A percentile compares a stretch with the other conserved stretches of the same genome.
phyloP scores from a whole-genome alignment of 2,329 filamentous ascomycete species.

The Aspergillus tubingensis region DNA sequence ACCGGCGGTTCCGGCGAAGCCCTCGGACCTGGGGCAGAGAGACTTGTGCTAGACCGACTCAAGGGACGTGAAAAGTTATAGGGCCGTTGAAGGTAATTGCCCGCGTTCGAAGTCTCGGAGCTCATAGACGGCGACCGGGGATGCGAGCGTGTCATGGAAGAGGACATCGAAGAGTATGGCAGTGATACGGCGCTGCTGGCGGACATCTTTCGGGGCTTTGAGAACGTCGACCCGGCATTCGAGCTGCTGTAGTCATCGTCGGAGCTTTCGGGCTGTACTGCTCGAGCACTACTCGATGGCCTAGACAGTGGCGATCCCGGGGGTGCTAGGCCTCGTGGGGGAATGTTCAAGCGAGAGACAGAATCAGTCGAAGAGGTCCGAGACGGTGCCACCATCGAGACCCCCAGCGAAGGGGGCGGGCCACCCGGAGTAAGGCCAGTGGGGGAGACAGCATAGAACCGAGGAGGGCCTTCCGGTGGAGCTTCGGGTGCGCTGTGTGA shows the following conservation, averaged over 20 bases:
- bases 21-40: slow-evolving; percentile 36
- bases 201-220: slow-evolving; percentile 75
- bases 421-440: slow-evolving; percentile 16
- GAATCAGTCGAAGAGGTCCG: slow-evolving; percentile 42
- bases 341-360: slow-evolving; percentile 39
- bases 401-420: not conserved
- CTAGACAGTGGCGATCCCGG: slow-evolving; percentile 48
- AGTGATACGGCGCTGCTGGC: slow-evolving; percentile 65
- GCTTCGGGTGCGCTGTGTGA: slow-evolving; percentile 18
- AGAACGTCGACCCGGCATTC: slow-evolving; percentile 61
- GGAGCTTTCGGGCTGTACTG: slow-evolving; percentile 64
- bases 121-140: slow-evolving; percentile 80
- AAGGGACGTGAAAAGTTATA: slow-evolving; percentile 95
- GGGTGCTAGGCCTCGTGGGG: slow-evolving; percentile 46
- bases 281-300: slow-evolving; percentile 55
- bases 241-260: slow-evolving; percentile 68
- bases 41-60: slow-evolving; percentile 57
- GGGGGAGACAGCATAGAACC: slow-evolving; percentile 23
- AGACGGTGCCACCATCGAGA: slow-evolving; percentile 26
- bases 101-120: slow-evolving; percentile 73
- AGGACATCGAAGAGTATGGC: slow-evolving; percentile 64
- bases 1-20: slow-evolving; percentile 40
- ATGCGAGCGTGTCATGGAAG: slow-evolving; percentile 60
- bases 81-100: slow-evolving; percentile 64
- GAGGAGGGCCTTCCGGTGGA: slow-evolving; percentile 21